Base-by-base conservation (phyloP, 176 grass and related monocot genomes). In the Chrysopogon serrulatus region DNA sequence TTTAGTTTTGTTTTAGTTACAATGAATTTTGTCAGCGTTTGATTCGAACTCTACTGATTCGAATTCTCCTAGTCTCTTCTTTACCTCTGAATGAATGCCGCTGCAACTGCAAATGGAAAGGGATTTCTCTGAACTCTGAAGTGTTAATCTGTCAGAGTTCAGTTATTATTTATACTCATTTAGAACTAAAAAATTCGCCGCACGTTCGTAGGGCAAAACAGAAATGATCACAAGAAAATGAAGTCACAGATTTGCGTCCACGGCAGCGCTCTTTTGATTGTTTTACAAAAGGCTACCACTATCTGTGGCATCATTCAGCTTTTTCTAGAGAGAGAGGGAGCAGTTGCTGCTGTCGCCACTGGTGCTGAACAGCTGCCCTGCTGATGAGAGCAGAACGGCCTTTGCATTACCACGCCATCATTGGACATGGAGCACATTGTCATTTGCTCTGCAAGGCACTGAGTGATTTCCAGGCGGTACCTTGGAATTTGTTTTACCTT, bases 311-410 rank as follows among this genome's bases (percentile, higher is more conserved):
- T 30, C 63, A 4, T 71, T 45, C n/a, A 4, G 17, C 43, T 44
- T 36, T 37, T 8, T 28, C 13, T 2, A 28, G 59, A 13, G 57
- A 26, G 42, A 51, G 17, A 2, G 26, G 26, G 59, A 28, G 59
- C 26, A 62, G 84, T 86, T 86, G 84, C 24, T 30, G 33, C 44
- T 35, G 68, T 66, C 19, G n/a, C 35, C 68, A 56, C 69, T 54
- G n/a, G 23, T 79, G 77, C 35, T 66, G 41, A 68, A 31, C 57
- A 73, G 61, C 41, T 83, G 69, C 57, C 21, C 16, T 39, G 84
- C 76, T 72, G 75, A 71, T 71, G 43, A 15, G n/a, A 75, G 43
- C 62, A 84, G 44, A 30, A 27, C 60, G 76, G 45, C 17, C 44
- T 67, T 54, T 41, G 43, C 39, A 54, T 4, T 56, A 39, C 31